Conservation (phyloP, 2,329 filamentous ascomycete genomes). For the Sporothrix inflata region DNA sequence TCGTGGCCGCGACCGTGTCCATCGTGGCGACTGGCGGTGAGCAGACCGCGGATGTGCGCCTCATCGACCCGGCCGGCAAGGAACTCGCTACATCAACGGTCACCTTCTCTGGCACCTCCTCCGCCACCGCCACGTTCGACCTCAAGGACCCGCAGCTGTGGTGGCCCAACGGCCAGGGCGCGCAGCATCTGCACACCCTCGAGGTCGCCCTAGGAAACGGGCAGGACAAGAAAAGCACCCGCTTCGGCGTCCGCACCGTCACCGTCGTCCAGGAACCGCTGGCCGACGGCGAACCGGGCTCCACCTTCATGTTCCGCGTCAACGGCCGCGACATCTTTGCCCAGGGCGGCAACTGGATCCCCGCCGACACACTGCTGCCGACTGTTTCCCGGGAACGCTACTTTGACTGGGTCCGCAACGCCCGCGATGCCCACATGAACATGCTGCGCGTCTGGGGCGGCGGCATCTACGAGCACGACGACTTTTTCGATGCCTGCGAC, state of each 20-base stretch:
- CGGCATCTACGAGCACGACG: conserved; percentile 70
- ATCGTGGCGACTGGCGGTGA: conserved; percentile 47
- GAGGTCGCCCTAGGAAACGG: conserved; percentile 57
- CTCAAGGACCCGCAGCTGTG: conserved; percentile 68
- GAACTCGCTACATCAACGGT: not conserved
- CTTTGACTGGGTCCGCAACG: conserved; percentile 73
- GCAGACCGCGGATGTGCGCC: conserved; percentile 27
- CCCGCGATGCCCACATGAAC: conserved; percentile 75
- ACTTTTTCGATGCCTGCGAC: conserved; percentile 73
- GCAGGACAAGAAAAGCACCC: conserved; percentile 57
- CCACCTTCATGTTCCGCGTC: conserved; percentile 76
- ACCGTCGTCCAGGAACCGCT: conserved; percentile 58
- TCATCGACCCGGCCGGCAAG: not conserved
- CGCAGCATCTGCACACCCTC: conserved; percentile 72
- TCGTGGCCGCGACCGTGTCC: conserved; percentile 29
- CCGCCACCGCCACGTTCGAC: conserved; percentile 45
- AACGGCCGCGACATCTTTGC: conserved; percentile 78
- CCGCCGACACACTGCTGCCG: conserved; percentile 77
- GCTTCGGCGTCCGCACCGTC: conserved; percentile 68
- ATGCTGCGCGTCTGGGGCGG: conserved; percentile 83
- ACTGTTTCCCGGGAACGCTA: conserved; percentile 69
- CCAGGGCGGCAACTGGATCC: conserved; percentile 85
- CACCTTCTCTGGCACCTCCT: not conserved
- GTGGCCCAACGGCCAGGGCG: conserved; percentile 77
- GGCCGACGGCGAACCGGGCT: conserved; percentile 63